phyloP scores from a whole-genome alignment of 768 basidiomycete genomes.

The Tricholoma terreum region DNA sequence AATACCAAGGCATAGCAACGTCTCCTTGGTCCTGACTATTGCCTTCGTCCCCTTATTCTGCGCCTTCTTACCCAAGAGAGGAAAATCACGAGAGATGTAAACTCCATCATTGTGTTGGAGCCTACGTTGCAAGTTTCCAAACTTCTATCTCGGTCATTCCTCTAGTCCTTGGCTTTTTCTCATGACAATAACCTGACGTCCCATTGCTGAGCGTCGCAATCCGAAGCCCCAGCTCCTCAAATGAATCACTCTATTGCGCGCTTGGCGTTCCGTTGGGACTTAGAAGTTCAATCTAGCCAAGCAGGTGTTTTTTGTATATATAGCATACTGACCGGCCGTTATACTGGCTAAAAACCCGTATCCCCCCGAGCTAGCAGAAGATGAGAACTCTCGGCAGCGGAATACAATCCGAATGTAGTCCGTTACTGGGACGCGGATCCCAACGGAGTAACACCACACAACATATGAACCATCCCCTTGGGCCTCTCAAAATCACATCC shows the following conservation, averaged over 20 bases:
- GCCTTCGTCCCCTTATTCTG: background rate
- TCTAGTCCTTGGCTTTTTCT: background rate
- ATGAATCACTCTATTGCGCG: background rate
- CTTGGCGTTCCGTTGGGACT: background rate
- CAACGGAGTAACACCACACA: background rate
- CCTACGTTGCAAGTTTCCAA: background rate
- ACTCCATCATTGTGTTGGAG: background rate
- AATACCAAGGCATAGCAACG: background rate
- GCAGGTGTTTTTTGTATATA: background rate
- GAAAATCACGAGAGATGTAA: background rate
- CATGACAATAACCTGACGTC: background rate
- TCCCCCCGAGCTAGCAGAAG: background rate
- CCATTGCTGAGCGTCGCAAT: background rate
- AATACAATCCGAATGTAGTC: background rate
- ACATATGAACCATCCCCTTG: slow-evolving; percentile 19
- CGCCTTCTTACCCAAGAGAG: background rate
- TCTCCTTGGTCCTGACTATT: background rate
- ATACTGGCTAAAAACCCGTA: background rate
- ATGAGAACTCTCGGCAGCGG: background rate
- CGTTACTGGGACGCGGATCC: background rate
- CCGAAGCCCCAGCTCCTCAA: background rate
- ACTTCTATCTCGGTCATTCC: background rate
- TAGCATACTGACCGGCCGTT: background rate
- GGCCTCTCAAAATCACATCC: slow-evolving; percentile 59
- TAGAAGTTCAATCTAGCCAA: background rate